Conservation (phyloP, 2,329 filamentous ascomycete genomes). For the Endoconidiophora laricicola region DNA sequence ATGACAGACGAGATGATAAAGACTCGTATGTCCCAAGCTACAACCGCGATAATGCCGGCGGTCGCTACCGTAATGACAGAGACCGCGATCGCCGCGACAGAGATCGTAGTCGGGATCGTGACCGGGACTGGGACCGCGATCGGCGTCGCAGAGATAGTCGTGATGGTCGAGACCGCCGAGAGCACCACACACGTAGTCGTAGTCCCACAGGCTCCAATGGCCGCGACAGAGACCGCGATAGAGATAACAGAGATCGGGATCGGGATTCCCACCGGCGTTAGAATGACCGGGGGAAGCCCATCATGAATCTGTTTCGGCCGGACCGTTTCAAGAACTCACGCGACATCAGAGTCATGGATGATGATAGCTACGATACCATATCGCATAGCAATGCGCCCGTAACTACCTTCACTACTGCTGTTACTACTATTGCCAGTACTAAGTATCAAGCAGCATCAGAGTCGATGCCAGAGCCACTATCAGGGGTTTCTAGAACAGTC, state of each 20-base stretch:
- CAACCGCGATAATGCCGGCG: slow-evolving; percentile 15
- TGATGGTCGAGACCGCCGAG: slow-evolving; percentile 22
- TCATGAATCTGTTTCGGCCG: background rate
- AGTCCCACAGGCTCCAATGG: slow-evolving; percentile 22
- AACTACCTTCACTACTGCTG: no score
- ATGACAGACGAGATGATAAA: slow-evolving; percentile 5
- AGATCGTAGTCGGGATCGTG: slow-evolving; percentile 18
- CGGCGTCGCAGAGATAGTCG: slow-evolving; percentile 24
- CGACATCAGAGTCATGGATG: no score
- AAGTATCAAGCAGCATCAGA: no score
- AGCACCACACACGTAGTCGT: slow-evolving; percentile 25
- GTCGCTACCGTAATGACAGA: slow-evolving; percentile 24
- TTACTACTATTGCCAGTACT: no score
- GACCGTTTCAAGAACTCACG: no score
- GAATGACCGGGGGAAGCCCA: background rate
- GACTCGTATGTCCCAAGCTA: slow-evolving; percentile 10
- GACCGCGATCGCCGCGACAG: slow-evolving; percentile 25
- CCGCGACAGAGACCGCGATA: slow-evolving; percentile 21
- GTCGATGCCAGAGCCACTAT: no score
- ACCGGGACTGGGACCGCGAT: slow-evolving; percentile 34
- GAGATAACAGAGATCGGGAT: slow-evolving; percentile 24
- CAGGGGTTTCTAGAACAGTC: no score
- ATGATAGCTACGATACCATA: no score
- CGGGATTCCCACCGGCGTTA: slow-evolving; percentile 22
- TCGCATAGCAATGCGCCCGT: no score